Evolutionary conservation across 176 grass and related monocot species (phyloP).

Genomic region (Rhipidocladum racemiflorum): DNA sequence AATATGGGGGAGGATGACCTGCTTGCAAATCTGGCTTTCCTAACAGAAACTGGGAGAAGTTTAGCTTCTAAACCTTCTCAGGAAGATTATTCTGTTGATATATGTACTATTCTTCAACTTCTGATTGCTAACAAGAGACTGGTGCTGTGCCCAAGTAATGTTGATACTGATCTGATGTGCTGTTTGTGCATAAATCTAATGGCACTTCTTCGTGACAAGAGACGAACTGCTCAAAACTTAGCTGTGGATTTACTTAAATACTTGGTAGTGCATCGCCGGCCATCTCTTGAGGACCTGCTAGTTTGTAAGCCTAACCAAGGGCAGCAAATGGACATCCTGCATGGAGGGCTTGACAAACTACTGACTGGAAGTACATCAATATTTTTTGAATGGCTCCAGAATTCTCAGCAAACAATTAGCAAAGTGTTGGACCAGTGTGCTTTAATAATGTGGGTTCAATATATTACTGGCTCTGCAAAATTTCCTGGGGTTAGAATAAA

Average conservation of each 20-base stretch:
- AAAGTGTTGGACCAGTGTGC: slow-evolving; percentile 89
- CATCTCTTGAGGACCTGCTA: slow-evolving; percentile 84
- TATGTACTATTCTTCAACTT: slow-evolving; percentile 88
- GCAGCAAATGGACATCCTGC: slow-evolving; percentile 69
- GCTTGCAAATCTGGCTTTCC: slow-evolving; percentile 70
- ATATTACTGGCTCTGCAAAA: slow-evolving; percentile 79
- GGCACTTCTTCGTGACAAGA: slow-evolving; percentile 85
- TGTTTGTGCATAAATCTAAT: slow-evolving; percentile 94
- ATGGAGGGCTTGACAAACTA: slow-evolving; percentile 86
- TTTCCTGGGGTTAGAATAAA: slow-evolving; percentile 99
- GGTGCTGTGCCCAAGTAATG: slow-evolving; percentile 89
- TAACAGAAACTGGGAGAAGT: slow-evolving; percentile 60
- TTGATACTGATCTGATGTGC: slow-evolving; percentile 87
- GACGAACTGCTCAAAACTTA: slow-evolving; percentile 64
- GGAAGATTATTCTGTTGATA: slow-evolving; percentile 81
- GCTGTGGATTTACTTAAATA: slow-evolving; percentile 92
- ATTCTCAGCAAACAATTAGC: slow-evolving; percentile 70
- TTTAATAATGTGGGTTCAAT: slow-evolving; percentile 94
- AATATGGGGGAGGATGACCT: slow-evolving; percentile 88
- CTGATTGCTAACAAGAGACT: slow-evolving; percentile 90
- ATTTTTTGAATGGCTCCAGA: slow-evolving; percentile 92
- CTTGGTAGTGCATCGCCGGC: slow-evolving; percentile 73
- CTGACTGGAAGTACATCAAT: slow-evolving; percentile 62
- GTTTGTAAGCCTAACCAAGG: slow-evolving; percentile 81
- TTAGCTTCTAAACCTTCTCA: slow-evolving; percentile 46